Evolutionary conservation across 345 rosid species (phyloP), one percentile per base, ranked within the genome.

Genomic region (Diplotaxis tenuifolia): DNA sequence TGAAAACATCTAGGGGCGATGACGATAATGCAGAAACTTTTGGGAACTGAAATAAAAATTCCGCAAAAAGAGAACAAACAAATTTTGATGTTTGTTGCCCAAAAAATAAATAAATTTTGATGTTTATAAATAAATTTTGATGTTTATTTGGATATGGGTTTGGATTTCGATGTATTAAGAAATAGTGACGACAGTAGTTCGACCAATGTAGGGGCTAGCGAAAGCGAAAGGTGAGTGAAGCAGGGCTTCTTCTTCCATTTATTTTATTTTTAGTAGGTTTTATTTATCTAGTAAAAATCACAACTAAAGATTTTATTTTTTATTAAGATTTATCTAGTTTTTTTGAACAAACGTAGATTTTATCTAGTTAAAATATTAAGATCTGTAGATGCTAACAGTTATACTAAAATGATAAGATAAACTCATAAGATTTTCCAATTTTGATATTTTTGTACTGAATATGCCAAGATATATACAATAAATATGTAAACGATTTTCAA

Each of bases 141-240:
- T n/a, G n/a, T n/a, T n/a, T n/a, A n/a, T n/a, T 50, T 50, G 58
- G 79, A 62, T 62, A 75, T 68, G 69, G 15, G 11, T 65, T 73
- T 63, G 59, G 59, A 42, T 62, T 75, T 60, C 49, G 58, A 75
- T 45, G 70, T 55, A 29, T 42, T 52, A 22, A 62, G 70, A 70
- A 69, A 75, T 62, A 15, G 42, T 63, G 65, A 75, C 23, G 79
- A 75, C 79, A 75, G 31, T 69, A 75, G 31, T 69, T 69, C 70
- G 75, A 75, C 54, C 31, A 56, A 29, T 69, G 45, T 63, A 22
- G 14, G 75, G 68, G 57, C 56, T 75, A 75, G 65, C 55, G 70
- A 75, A 63, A 75, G 52, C 70, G 79, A 75, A 29, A 75, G 59
- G 65, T 75, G 62, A 62, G 10, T 62, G 25, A 75, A 54, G 40